A percentile compares a stretch with the other conserved stretches of the same genome.
phyloP scores from a whole-genome alignment of 139 green algal species.

The Spirogloea muscicola region DNA sequence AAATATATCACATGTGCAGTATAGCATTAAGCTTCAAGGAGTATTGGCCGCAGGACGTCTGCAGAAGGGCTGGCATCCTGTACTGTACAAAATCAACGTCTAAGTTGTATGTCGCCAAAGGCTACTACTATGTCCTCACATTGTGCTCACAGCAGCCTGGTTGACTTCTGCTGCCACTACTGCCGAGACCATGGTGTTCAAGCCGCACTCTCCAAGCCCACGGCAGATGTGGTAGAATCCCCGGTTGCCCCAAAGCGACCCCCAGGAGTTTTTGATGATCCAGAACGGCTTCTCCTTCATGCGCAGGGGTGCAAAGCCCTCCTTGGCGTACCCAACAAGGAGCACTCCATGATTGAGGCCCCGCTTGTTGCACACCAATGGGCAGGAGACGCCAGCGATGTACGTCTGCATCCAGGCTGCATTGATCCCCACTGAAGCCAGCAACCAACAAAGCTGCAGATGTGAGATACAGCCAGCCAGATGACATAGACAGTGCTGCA shows the following conservation, averaged over 20 bases:
- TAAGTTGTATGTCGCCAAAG: no score
- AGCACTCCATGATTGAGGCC: conserved; percentile 72
- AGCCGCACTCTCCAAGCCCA: conserved; percentile 44
- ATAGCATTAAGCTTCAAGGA: no score
- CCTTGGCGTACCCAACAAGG: conserved; percentile 69
- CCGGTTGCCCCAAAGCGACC: conserved; percentile 47
- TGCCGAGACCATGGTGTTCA: conserved; percentile 51
- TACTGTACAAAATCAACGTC: no score
- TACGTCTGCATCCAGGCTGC: conserved; percentile 55
- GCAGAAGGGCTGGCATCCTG: no score
- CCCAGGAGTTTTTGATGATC: conserved; percentile 61
- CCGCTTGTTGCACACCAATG: conserved; percentile 51
- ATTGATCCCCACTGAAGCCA: conserved; percentile 66
- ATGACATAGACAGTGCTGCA: no score
- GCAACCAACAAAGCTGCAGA: no score
- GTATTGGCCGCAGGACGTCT: no score
- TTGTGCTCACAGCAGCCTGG: no score
- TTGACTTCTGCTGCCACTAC: no score
- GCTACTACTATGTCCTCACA: no score
- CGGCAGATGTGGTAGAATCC: conserved; percentile 53
- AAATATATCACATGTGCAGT: no score
- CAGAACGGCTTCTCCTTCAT: conserved; percentile 50
- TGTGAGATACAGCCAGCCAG: no score
- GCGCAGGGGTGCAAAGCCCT: conserved; percentile 39
- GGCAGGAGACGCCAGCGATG: conserved; percentile 51